Evolutionary conservation across 345 rosid species (phyloP).

Genomic region (Noccaea bulbosa): DNA sequence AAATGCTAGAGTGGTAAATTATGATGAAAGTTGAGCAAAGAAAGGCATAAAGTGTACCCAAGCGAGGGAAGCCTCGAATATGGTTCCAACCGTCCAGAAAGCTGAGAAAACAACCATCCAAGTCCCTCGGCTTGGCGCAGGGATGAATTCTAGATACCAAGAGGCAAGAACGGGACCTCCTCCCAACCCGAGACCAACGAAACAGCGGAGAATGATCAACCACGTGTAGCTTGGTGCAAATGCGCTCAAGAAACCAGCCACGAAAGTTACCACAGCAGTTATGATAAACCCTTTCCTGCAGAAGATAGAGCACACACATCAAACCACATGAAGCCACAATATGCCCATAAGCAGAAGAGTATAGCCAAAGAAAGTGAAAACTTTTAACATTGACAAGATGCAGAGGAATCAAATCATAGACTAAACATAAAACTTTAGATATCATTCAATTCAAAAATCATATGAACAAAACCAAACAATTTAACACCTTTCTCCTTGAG

Average conservation of each 20-base stretch:
- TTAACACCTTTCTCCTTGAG: background rate
- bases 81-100: slow-evolving; percentile 88
- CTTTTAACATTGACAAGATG: background rate
- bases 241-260: slow-evolving; percentile 81
- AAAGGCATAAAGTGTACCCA: slow-evolving; percentile 62
- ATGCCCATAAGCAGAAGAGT: background rate
- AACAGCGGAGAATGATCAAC: slow-evolving; percentile 63
- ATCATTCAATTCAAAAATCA: background rate
- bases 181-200: slow-evolving; percentile 93
- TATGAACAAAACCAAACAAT: background rate
- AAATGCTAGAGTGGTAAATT: slow-evolving; percentile 15
- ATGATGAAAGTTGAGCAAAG: slow-evolving; percentile 14
- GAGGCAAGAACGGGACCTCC: slow-evolving; percentile 91
- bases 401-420: too few relatives aligned
- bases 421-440: too few relatives aligned
- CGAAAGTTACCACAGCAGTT: slow-evolving; percentile 74
- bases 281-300: slow-evolving; percentile 87
- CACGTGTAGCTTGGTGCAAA: slow-evolving; percentile 68
- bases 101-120: slow-evolving; percentile 93
- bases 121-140: slow-evolving; percentile 83
- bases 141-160: slow-evolving; percentile 93
- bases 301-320: slow-evolving; percentile 30
- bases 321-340: slow-evolving; percentile 25
- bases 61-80: slow-evolving; percentile 81
- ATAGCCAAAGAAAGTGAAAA: background rate